Evolutionary conservation across 352 stramenopile genomes (phyloP).

Genomic region (Globisporangium middletonii): DNA sequence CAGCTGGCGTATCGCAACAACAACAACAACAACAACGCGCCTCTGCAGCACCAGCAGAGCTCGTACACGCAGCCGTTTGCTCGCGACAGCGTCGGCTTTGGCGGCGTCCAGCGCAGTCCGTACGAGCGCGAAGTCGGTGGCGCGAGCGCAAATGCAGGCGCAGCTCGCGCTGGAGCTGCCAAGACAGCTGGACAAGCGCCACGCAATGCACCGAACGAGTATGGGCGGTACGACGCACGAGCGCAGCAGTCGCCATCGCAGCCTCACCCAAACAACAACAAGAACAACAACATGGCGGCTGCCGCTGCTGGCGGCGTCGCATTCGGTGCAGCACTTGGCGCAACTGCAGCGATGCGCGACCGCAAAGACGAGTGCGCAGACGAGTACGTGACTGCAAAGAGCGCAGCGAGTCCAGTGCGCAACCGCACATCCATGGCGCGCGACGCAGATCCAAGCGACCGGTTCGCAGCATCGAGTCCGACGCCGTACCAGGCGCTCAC

Average conservation of each 20-base stretch:
- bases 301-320: constrained; percentile 6
- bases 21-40: constrained; percentile 1
- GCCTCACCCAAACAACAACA: background rate
- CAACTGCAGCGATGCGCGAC: constrained; percentile 8
- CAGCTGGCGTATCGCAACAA: background rate
- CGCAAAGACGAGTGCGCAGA: background rate
- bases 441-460: too few species aligned
- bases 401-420: too few species aligned
- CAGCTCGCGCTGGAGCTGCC: background rate
- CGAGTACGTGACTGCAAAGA: background rate
- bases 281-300: constrained; percentile 4
- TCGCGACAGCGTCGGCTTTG: background rate
- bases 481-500: constrained; percentile 3
- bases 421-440: too few species aligned
- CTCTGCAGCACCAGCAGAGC: constrained; percentile 2
- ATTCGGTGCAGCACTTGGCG: background rate
- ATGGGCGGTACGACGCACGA: constrained; percentile 3
- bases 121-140: background rate
- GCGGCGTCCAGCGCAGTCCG: constrained; percentile 6
- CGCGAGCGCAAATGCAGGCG: background rate
- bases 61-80: constrained; percentile 7
- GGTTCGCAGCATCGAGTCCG: background rate
- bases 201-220: constrained; percentile 6
- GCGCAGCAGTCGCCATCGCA: constrained; percentile 3
- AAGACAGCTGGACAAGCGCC: background rate